Conservation (phyloP, 805 yeast genomes). For the Nakazawaea laoshanensis region DNA sequence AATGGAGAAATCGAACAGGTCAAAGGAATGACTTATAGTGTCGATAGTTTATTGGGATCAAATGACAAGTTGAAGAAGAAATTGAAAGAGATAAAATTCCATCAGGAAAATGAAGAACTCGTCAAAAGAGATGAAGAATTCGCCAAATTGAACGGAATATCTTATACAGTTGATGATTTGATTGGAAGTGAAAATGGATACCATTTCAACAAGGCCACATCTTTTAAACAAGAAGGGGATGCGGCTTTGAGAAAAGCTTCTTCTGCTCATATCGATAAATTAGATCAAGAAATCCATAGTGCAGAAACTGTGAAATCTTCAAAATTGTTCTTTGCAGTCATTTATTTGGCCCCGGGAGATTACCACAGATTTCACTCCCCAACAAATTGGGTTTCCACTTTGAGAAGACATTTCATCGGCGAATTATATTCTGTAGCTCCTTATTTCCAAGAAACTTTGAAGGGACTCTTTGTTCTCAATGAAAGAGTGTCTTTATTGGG, state of each 20-base stretch:
- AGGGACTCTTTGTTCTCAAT: conserved; percentile 81
- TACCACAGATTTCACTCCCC: conserved; percentile 98
- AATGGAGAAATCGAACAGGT: conserved; percentile 93
- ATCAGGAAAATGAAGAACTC: conserved; percentile 28
- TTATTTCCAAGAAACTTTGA: conserved; percentile 80
- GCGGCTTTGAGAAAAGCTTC: conserved; percentile 31
- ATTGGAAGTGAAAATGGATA: conserved; percentile 40
- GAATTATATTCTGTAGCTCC: conserved; percentile 96
- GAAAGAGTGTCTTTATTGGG: conserved; percentile 95
- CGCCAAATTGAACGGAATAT: conserved; percentile 70
- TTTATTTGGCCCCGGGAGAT: conserved; percentile 96
- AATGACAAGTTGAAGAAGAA: conserved; percentile 23
- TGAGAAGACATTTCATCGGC: conserved; percentile 93
- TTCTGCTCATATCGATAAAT: conserved; percentile 19
- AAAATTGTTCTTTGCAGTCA: conserved; percentile 78
- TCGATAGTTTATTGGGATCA: conserved; percentile 80
- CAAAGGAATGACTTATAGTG: conserved; percentile 89
- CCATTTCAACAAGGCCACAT: conserved; percentile 36
- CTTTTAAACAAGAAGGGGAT: conserved; percentile 63
- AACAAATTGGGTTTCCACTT: conserved; percentile 87
- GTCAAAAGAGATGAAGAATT: conserved; percentile 57
- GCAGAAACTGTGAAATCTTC: conserved; percentile 22
- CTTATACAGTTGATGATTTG: conserved; percentile 61
- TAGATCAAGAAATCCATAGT: conserved; percentile 17
- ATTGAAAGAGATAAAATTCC: conserved; percentile 39